A percentile compares a stretch with the other conserved stretches of the same genome.
These are phyloP conservation scores for Phytophthora vignae DNA, from an alignment of 352 stramenopile species.

Conservation along the genomic window DNA sequence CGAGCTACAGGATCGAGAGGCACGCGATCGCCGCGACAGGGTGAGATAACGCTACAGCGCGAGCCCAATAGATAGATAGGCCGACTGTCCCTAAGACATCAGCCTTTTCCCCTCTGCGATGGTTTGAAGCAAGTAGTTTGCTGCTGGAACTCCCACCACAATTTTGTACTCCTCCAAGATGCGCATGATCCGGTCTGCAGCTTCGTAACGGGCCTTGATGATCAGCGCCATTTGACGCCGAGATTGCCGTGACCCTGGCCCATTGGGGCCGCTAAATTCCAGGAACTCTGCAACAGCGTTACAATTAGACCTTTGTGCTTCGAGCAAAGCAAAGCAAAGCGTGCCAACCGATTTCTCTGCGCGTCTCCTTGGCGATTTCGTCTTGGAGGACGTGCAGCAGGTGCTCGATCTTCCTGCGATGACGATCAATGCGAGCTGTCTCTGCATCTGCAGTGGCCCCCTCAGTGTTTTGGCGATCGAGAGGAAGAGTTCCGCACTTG, in stretches of 20 bases:
- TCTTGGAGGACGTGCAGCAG: conserved; percentile 64
- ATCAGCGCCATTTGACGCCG: conserved; percentile 47
- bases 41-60: neutral
- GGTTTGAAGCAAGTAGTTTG: conserved; percentile 45
- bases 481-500: conserved; percentile 6
- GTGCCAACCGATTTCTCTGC: conserved; percentile 62
- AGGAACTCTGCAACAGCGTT: conserved; percentile 31
- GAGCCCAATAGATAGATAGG: neutral
- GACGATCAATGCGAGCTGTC: conserved; percentile 47
- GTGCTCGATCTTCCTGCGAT: conserved; percentile 66
- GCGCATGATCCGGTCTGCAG: conserved; percentile 77
- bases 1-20: neutral
- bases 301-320: too few species aligned
- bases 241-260: conserved; percentile 45
- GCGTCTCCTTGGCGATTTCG: conserved; percentile 67
- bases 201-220: conserved; percentile 67
- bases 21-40: neutral
- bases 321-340: neutral
- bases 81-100: neutral
- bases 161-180: conserved; percentile 73
- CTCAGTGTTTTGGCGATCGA: conserved; percentile 10
- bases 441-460: conserved; percentile 17
- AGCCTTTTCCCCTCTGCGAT: conserved; percentile 43
- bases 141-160: conserved; percentile 44
- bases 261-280: conserved; percentile 25